A percentile compares a stretch with the other conserved stretches of the same genome.
Evolutionary conservation across 2,329 filamentous ascomycete species (phyloP).

Genomic region (Clonostachys solani): DNA sequence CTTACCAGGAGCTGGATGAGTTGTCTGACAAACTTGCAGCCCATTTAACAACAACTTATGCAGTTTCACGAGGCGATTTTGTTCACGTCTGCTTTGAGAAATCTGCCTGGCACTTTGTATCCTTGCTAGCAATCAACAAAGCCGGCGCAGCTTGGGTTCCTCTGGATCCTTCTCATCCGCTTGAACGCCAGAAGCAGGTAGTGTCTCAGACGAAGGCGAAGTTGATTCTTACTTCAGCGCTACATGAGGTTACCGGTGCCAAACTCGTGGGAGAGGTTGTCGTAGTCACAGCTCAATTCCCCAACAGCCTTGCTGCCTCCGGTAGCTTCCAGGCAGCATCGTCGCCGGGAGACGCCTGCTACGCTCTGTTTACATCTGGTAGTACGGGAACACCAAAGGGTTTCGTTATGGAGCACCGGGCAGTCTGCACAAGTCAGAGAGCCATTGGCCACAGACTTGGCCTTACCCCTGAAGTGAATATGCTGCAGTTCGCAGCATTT

Average conservation of each 20-base stretch:
- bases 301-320: conserved; percentile 31
- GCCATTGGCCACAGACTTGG: conserved; percentile 18
- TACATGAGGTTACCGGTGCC: neutral
- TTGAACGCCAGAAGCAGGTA: neutral
- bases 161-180: conserved; percentile 4
- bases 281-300: neutral
- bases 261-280: neutral
- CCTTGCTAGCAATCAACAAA: conserved; percentile 4
- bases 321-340: conserved; percentile 18
- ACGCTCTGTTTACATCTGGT: conserved; percentile 9
- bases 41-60: conserved; percentile 15
- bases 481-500: conserved; percentile 46
- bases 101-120: conserved; percentile 1
- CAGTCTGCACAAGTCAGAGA: conserved; percentile 21
- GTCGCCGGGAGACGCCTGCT: neutral
- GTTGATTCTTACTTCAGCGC: neutral
- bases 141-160: conserved; percentile 3
- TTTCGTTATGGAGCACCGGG: conserved; percentile 7
- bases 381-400: conserved; percentile 9
- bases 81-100: conserved; percentile 6
- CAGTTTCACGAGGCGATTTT: neutral
- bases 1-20: conserved; percentile 30
- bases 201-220: neutral
- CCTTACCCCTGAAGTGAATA: neutral
- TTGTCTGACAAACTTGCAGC: conserved; percentile 29